Evolutionary conservation across 495 filamentous ascomycete species (phyloP).

Genomic region (Bacidia rubella): DNA sequence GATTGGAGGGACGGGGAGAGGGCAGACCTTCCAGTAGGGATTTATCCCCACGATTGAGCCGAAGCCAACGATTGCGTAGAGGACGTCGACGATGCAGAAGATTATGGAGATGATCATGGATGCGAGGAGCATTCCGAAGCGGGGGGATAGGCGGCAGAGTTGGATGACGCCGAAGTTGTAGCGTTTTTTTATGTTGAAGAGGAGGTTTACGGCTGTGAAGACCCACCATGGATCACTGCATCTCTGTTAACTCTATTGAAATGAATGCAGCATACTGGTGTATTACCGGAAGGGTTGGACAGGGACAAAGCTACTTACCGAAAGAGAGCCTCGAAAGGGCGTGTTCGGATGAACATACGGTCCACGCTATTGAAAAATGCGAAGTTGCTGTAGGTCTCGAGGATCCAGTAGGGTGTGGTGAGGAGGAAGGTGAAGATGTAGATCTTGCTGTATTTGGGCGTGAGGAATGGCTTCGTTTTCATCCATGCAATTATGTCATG

Average conservation of each 20-base stretch:
- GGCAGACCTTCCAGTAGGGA: slow-evolving; percentile 30
- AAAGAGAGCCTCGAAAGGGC: slow-evolving; percentile 39
- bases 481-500: slow-evolving; percentile 40
- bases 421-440: slow-evolving; percentile 31
- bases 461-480: slow-evolving; percentile 33
- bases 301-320: too few species aligned
- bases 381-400: slow-evolving; percentile 38
- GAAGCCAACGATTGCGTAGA: slow-evolving; percentile 17
- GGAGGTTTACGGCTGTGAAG: slow-evolving; percentile 35
- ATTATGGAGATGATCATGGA: slow-evolving; percentile 40
- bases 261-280: too few species aligned
- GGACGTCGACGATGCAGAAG: slow-evolving; percentile 41
- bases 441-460: slow-evolving; percentile 21
- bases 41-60: slow-evolving; percentile 28
- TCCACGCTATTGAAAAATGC: slow-evolving; percentile 38
- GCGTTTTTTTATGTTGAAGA: slow-evolving; percentile 39
- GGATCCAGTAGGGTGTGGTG: slow-evolving; percentile 32
- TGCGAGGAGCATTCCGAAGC: slow-evolving; percentile 41
- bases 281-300: too few species aligned
- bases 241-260: too few species aligned
- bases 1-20: neutral
- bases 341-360: slow-evolving; percentile 33
- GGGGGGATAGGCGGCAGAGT: slow-evolving; percentile 35
- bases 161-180: slow-evolving; percentile 38
- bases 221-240: slow-evolving; percentile 48